A percentile compares a stretch with the other conserved stretches of the same genome.
Conservation (phyloP, 2,329 filamentous ascomycete genomes). For the Xylariaceae sp. region DNA sequence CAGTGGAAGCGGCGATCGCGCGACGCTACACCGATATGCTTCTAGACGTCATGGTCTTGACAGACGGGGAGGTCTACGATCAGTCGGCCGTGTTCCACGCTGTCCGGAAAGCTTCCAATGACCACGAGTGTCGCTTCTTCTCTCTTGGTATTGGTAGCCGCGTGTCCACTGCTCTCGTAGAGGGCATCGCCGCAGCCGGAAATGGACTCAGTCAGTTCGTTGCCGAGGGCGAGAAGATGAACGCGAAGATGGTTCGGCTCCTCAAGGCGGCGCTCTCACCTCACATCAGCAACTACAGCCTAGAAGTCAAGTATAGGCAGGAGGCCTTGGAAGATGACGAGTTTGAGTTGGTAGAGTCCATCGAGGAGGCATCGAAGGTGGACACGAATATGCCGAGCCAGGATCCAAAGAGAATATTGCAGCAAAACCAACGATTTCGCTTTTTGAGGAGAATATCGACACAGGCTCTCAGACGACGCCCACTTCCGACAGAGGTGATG, state of each 20-base stretch:
- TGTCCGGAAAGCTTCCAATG: slow-evolving; percentile 1
- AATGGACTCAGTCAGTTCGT: slow-evolving; percentile 12
- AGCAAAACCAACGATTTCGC: background rate
- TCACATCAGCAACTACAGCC: slow-evolving; percentile 1
- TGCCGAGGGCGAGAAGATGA: slow-evolving; percentile 8
- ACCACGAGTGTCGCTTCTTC: slow-evolving; percentile 6
- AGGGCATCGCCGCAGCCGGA: slow-evolving; percentile 8
- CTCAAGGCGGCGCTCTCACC: slow-evolving; percentile 9
- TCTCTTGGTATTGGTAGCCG: slow-evolving; percentile 6
- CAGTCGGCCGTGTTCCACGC: slow-evolving; percentile 5
- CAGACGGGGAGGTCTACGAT: slow-evolving; percentile 8
- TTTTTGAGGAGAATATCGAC: background rate
- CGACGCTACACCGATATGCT: slow-evolving; percentile 1
- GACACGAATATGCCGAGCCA: background rate
- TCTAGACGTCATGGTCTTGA: slow-evolving; percentile 9
- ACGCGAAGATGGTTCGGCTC: slow-evolving; percentile 13
- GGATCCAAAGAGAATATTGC: background rate
- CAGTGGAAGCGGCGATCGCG: slow-evolving; percentile 3
- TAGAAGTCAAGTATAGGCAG: slow-evolving; percentile 9
- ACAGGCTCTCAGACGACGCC: background rate
- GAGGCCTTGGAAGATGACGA: slow-evolving; percentile 12
- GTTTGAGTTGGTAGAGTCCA: slow-evolving; percentile 6
- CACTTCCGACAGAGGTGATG: background rate
- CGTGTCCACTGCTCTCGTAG: slow-evolving; percentile 8
- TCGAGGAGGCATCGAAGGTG: slow-evolving; percentile 3